These are phyloP conservation scores for Aspergillus aculeatinus DNA, from an alignment of 2,329 filamentous ascomycete genomes.

Conservation along the genomic window DNA sequence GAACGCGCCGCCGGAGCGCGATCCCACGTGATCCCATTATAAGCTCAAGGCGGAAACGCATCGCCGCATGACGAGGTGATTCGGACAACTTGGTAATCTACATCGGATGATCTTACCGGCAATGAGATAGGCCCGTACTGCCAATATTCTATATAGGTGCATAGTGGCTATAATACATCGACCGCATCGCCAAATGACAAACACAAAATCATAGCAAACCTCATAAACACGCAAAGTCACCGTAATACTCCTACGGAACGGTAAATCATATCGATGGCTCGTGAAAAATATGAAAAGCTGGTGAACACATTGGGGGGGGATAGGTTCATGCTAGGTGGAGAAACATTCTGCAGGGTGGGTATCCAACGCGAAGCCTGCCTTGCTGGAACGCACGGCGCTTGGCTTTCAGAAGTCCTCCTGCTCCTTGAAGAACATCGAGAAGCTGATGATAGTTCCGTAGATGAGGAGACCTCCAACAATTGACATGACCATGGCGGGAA, in stretches of 20 bases:
- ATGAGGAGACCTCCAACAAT: conserved; percentile 89
- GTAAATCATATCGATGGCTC: conserved; percentile 21
- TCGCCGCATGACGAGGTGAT: background rate
- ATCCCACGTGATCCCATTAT: background rate
- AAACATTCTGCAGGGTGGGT: conserved; percentile 4
- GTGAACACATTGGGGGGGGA: background rate
- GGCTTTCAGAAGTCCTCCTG: conserved; percentile 79
- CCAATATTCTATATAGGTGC: conserved; percentile 20
- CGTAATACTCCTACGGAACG: conserved; percentile 24
- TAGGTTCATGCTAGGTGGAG: background rate
- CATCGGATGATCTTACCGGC: background rate
- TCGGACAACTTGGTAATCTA: background rate
- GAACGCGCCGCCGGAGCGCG: conserved; percentile 5
- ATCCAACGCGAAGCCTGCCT: conserved; percentile 1
- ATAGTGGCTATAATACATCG: conserved; percentile 22
- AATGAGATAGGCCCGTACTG: background rate
- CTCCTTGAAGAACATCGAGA: conserved; percentile 97
- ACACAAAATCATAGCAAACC: background rate
- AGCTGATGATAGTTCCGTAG: conserved; percentile 97
- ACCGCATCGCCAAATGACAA: conserved; percentile 16
- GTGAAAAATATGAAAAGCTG: conserved; percentile 13
- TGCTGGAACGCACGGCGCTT: background rate
- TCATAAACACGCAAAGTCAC: conserved; percentile 18
- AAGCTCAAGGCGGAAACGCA: background rate
- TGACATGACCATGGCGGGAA: conserved; percentile 91